A percentile compares a stretch with the other conserved stretches of the same genome.
Conservation (phyloP, 176 grass and related monocot genomes). For the Triticum timopheevii region DNA sequence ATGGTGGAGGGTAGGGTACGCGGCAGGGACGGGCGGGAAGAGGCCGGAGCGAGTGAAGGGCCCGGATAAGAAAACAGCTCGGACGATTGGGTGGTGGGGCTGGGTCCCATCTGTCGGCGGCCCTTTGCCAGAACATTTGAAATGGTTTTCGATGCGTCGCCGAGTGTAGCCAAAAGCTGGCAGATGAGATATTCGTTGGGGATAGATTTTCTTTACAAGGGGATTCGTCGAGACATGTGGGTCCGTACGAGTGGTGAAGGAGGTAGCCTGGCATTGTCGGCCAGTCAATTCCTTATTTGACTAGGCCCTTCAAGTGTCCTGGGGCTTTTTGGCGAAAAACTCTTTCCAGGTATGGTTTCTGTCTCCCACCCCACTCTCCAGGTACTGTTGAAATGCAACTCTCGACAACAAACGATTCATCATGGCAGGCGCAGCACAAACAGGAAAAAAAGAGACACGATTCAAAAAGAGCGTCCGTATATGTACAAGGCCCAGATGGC, state of each 20-base stretch:
- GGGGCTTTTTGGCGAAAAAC: not conserved
- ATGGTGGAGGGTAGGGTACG: not conserved
- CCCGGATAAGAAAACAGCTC: not conserved
- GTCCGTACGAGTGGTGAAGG: not conserved
- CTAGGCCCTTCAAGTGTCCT: not conserved
- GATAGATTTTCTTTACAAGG: not conserved
- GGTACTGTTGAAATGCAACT: not conserved
- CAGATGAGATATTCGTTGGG: constrained; percentile 1
- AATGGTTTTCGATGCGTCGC: not conserved
- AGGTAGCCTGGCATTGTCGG: constrained; percentile 2
- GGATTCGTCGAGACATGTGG: not conserved
- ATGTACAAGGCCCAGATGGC: not conserved
- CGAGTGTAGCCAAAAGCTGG: not conserved
- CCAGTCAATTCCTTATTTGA: not conserved
- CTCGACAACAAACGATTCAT: not conserved
- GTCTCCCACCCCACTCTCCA: not conserved
- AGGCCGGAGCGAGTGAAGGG: not conserved
- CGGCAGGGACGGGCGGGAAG: not conserved
- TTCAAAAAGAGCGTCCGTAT: not conserved
- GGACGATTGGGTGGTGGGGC: not conserved
- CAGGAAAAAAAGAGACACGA: not conserved
- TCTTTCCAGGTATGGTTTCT: not conserved
- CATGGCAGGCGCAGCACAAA: not conserved
- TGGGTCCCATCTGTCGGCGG: not conserved
- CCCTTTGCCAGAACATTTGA: not conserved